Percentiles rank a stretch among this genome's conserved stretches.
Conservation (phyloP, 2,329 filamentous ascomycete genomes). For the Neurospora sp. region DNA sequence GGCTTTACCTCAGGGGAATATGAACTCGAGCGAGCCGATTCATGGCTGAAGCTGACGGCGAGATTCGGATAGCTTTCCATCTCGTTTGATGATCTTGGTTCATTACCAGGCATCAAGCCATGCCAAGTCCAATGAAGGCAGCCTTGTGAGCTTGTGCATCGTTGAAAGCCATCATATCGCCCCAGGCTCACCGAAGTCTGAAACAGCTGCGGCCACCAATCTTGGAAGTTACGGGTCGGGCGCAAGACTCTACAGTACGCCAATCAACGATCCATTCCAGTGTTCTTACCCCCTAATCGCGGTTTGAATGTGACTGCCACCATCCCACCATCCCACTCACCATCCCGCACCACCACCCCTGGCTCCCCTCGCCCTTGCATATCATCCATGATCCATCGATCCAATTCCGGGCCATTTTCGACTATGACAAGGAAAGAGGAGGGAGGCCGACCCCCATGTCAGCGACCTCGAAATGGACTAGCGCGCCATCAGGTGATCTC, state of each 20-base stretch:
- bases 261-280: neutral
- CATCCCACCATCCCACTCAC: neutral
- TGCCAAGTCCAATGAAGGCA: neutral
- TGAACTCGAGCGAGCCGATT: neutral
- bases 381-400: neutral
- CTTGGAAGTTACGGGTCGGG: neutral
- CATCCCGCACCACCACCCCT: neutral
- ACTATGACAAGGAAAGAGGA: neutral
- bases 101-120: neutral
- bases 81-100: neutral
- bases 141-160: neutral
- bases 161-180: neutral
- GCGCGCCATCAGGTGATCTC: constrained; percentile 13
- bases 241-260: neutral
- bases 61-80: neutral
- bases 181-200: neutral
- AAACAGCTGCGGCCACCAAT: neutral
- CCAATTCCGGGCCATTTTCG: neutral
- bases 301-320: neutral
- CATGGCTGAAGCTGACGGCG: neutral
- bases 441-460: neutral
- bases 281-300: neutral
- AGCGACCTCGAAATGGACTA: constrained; percentile 8
- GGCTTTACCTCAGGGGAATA: neutral
- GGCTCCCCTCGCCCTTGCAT: neutral